Evolutionary conservation across 306 rosid genomes (phyloP).

Genomic region (Casuarina equisetifolia): DNA sequence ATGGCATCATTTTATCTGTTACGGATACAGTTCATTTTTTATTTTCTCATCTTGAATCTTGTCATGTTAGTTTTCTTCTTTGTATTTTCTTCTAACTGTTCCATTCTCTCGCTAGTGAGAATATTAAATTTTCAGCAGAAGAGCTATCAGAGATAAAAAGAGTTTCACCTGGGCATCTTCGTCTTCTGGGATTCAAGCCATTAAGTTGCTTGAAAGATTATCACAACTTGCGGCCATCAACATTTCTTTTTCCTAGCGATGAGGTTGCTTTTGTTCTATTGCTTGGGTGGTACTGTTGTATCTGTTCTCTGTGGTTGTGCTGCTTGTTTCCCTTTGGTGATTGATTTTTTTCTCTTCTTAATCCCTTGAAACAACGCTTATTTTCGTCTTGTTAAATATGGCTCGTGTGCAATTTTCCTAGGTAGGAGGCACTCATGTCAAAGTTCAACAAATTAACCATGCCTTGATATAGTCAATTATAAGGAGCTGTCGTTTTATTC

Average conservation of each 20-base stretch:
- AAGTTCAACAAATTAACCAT: not conserved
- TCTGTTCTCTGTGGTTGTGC: not conserved
- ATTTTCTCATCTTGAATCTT: not conserved
- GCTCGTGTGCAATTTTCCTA: not conserved
- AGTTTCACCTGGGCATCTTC: conserved; percentile 65
- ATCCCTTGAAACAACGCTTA: not conserved
- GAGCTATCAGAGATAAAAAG: conserved; percentile 79
- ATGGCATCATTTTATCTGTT: not conserved
- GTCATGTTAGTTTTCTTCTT: conserved; percentile 23
- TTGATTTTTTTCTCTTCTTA: not conserved
- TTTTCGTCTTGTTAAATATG: not conserved
- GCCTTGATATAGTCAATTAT: not conserved
- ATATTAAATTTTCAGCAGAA: conserved; percentile 61
- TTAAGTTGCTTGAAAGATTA: conserved; percentile 81
- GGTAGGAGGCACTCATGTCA: not conserved
- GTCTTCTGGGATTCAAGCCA: conserved; percentile 91
- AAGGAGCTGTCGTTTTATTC: not conserved
- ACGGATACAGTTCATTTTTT: not conserved
- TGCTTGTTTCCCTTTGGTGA: conserved; percentile 23
- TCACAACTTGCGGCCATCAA: conserved; percentile 91
- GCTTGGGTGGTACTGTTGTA: conserved; percentile 22
- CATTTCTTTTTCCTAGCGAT: conserved; percentile 77
- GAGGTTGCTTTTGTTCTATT: conserved; percentile 56
- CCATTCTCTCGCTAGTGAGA: conserved; percentile 52
- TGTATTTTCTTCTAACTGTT: conserved; percentile 26